Evolutionary conservation across 108 stramenopile genomes (phyloP), one percentile per base, ranked within the genome.

Genomic region (Cylindrotheca fusiformis): DNA sequence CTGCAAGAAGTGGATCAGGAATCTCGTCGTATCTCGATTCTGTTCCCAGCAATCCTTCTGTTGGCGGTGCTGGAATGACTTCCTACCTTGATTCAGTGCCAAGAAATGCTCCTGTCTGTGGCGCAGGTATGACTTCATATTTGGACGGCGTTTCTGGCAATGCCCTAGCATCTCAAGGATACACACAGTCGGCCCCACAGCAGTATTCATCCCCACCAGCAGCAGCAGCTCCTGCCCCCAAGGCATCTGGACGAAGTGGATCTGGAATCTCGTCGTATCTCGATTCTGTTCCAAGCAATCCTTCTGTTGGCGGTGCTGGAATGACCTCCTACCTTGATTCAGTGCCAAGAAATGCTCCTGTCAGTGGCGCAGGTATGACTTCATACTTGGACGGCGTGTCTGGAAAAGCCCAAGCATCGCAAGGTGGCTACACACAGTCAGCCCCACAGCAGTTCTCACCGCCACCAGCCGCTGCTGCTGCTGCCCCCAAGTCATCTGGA

Each of bases 101-200:
- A 10, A 41, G 14, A 14, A 41, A 41, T 30, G 48, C 12, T 44
- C 25, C 26, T 5, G 30, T 33, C 44, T 46, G 51, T 55, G 72
- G 72, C 21, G 52, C 72, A 33, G 72, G 72, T 50, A 60, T 67
- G 29, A 60, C 59, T 4, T 52, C 60, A 4, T 69, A 69, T 26
- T 33, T 56, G 8, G 33, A 58, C 57, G 20, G 2, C 4, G 28
- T 58, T 21, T 3, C 18, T 31, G 54, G 54, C 4, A 6, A 4
- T 17, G 27, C 14, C 2, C 36, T 14, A 10, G 36, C 36, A 10
- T 41, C 36, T 41, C 36, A 41, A 41, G n/a, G n/a, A n/a, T n/a
- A n/a, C n/a, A n/a, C n/a, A n/a, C n/a, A n/a, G n/a, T n/a, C n/a
- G n/a, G 36, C 36, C 36, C 6, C 36, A 10, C 36, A 41, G 14